A percentile compares a stretch with the other conserved stretches of the same genome.
phyloP scores from a whole-genome alignment of 768 basidiomycete species.

The Mrakia frigida region DNA sequence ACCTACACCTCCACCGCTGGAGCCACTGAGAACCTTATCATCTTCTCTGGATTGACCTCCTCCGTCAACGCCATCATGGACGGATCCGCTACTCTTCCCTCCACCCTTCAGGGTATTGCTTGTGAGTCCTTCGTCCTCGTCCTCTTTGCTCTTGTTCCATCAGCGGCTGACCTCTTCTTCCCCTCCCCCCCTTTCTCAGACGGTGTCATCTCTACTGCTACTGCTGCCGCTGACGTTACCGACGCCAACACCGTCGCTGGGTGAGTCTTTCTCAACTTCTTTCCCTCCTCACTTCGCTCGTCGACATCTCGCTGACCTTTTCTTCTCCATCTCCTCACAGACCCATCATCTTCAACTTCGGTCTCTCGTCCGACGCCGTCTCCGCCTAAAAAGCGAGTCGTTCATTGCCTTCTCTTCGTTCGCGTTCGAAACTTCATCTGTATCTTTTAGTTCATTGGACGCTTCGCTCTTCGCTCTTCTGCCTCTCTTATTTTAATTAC shows the following conservation, averaged over 20 bases:
- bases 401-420: not conserved
- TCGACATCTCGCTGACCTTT: no score
- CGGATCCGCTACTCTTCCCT: slow-evolving; percentile 15
- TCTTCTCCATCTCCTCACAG: no score
- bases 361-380: slow-evolving; percentile 9
- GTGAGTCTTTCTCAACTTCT: no score
- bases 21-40: slow-evolving; percentile 44
- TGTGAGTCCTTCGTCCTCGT: slow-evolving; percentile 36
- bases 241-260: slow-evolving; percentile 57
- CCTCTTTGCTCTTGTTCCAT: not conserved
- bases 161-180: not conserved
- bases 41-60: slow-evolving; percentile 51
- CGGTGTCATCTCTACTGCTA: slow-evolving; percentile 49
- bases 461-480: not conserved
- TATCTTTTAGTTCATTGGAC: not conserved
- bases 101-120: slow-evolving; percentile 48
- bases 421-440: not conserved
- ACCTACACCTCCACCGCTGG: slow-evolving; percentile 43
- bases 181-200: slow-evolving; percentile 32
- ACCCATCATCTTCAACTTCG: slow-evolving; percentile 48
- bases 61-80: slow-evolving; percentile 46
- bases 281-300: no score
- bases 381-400: slow-evolving; percentile 7
- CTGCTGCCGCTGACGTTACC: slow-evolving; percentile 42
- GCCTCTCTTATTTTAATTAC: no score